These are phyloP conservation scores for Trichoderma reesei DNA, from an alignment of 495 filamentous ascomycete species.

Conservation along the genomic window DNA sequence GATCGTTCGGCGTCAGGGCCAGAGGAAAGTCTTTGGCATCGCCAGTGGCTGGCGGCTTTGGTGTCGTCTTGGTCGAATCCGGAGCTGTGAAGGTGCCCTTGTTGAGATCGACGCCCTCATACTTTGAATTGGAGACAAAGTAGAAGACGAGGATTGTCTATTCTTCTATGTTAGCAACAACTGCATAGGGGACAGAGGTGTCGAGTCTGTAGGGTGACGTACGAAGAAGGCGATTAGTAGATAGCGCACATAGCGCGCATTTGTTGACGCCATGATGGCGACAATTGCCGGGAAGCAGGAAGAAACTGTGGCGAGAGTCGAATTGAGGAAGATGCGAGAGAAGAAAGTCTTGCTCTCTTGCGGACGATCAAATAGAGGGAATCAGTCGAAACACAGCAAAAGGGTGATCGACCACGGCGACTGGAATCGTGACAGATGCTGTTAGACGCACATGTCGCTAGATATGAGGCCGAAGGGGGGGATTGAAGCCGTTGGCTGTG, in stretches of 20 bases:
- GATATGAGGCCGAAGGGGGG: too few species aligned
- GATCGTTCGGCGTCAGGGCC: conserved; percentile 34
- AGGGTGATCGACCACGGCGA: not conserved
- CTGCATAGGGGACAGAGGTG: too few species aligned
- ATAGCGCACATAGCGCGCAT: conserved; percentile 72
- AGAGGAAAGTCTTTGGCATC: conserved; percentile 31
- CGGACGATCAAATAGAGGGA: not conserved
- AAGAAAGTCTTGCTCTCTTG: not conserved
- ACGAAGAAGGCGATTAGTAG: conserved; percentile 82
- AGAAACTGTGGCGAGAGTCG: not conserved
- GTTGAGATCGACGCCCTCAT: conserved; percentile 20
- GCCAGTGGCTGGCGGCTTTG: not conserved
- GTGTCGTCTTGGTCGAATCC: not conserved
- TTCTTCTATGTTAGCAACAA: not conserved
- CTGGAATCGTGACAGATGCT: conserved; percentile 2
- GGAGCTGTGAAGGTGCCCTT: not conserved
- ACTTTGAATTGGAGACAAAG: conserved; percentile 65
- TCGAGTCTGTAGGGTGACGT: conserved; percentile 24
- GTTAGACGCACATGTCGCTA: not conserved
- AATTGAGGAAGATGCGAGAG: not conserved
- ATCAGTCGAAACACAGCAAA: not conserved
- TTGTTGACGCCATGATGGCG: conserved; percentile 53
- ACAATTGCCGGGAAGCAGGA: not conserved
- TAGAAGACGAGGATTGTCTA: conserved; percentile 68
- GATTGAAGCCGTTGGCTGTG: not conserved